These are phyloP conservation scores for Podila epigama DNA, from an alignment of 192 early-diverging fungal genomes.

Conservation along the genomic window DNA sequence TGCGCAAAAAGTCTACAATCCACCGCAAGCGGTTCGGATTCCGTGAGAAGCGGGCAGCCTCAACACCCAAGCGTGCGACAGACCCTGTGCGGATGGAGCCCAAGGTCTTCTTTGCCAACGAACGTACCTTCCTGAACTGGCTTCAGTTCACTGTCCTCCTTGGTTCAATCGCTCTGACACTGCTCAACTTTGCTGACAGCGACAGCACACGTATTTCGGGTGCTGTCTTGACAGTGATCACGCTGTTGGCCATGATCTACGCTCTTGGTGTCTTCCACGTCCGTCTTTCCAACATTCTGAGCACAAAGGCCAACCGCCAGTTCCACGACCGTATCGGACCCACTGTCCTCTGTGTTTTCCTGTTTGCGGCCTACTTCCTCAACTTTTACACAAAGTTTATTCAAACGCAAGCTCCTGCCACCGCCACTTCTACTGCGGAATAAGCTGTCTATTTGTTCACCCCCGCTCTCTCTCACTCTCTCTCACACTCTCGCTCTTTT, in stretches of 20 bases:
- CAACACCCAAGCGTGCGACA: conserved; percentile 48
- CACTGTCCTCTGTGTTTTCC: conserved; percentile 70
- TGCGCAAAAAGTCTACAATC: conserved; percentile 48
- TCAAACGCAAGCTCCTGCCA: background rate
- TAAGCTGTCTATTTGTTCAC: too few relatives aligned
- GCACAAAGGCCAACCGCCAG: conserved; percentile 68
- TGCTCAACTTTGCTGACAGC: conserved; percentile 83
- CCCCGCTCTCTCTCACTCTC: too few relatives aligned
- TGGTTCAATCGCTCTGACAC: conserved; percentile 49
- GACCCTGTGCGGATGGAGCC: conserved; percentile 79
- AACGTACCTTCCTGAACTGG: conserved; percentile 87
- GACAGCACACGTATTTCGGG: conserved; percentile 60
- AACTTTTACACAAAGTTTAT: conserved; percentile 46
- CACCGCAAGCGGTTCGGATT: conserved; percentile 43
- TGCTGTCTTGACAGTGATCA: conserved; percentile 60
- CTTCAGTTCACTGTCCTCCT: conserved; percentile 77
- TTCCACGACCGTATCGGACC: conserved; percentile 82
- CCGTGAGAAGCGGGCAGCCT: conserved; percentile 26
- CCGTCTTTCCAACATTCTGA: conserved; percentile 71
- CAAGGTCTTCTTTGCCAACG: conserved; percentile 89
- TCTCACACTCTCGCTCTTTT: too few relatives aligned
- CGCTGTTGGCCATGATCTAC: conserved; percentile 82
- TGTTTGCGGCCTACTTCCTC: conserved; percentile 58
- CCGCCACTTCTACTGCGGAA: background rate
- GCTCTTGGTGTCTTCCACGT: conserved; percentile 80